Evolutionary conservation across 768 basidiomycete genomes (phyloP), one percentile per base, ranked within the genome.

Genomic region (Leccinum variicolor): DNA sequence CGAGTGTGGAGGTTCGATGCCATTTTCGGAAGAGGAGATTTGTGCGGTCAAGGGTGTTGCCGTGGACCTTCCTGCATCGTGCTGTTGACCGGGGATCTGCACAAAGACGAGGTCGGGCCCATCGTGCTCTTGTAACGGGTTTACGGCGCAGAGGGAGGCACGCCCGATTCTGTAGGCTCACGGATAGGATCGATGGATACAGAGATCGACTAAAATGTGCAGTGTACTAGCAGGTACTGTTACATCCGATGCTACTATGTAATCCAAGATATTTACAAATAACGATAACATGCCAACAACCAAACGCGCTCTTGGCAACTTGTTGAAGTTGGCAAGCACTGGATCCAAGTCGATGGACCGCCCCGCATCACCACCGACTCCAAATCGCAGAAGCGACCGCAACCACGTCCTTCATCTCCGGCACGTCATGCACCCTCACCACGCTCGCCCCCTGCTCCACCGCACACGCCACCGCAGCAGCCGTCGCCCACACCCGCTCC

Each of bases 401-500:
- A 0, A 93, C 79, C 1, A 88, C 86, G 69, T 98, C 94, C 26
- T 73, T 75, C 78, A 92, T 86, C 58, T 84, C 85, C 41, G 74
- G 71, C 6, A 85, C 82, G 67, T 95, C 89, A 70, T 98, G 95
- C 3, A 97, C 92, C 21, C 96, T 75, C 9, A 96, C 82, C 3
- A 92, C 73, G 55, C 82, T 75, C 0, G 85, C 85, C 0, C 84
- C 83, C 64, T 92, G 89, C 64, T 87, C 88, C 26, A 90, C 80
- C 3, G 87, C 84, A 66, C 87, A 89, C 2, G 86, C 75, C 8
- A 90, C 85, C 0, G 86, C 83, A 1, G 88, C 87, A 0, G 88
- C 87, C 13, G 94, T 97, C 2, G 92, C 95, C 76, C 81, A 90
- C 1, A 70, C 79, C 9, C 95, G 75, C 55, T 94, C 89, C 57